These are phyloP conservation scores for Apiospora marii DNA, from an alignment of 2,329 filamentous ascomycete species.

Conservation along the genomic window DNA sequence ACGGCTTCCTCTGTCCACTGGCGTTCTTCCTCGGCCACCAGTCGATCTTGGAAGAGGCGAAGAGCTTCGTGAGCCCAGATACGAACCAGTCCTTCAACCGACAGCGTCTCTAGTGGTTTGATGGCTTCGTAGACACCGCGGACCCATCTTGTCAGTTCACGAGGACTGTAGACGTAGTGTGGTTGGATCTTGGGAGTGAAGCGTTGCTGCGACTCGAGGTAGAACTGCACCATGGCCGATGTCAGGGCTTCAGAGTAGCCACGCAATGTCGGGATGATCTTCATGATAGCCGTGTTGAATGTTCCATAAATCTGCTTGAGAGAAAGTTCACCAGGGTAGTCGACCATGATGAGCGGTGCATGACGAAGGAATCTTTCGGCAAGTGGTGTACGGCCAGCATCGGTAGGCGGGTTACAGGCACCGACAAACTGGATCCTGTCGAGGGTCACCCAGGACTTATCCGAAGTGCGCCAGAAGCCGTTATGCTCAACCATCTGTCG, in stretches of 20 bases:
- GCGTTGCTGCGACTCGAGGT: conserved; percentile 89
- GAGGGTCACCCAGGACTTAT: conserved; percentile 97
- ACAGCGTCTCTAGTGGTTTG: conserved; percentile 84
- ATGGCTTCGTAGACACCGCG: conserved; percentile 98
- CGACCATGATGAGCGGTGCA: conserved; percentile 98
- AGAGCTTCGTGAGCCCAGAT: conserved; percentile 99
- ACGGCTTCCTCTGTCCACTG: conserved; percentile 94
- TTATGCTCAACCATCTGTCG: conserved; percentile 98
- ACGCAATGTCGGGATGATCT: conserved; percentile 93
- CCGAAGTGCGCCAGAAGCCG: conserved; percentile 97
- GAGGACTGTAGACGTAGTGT: conserved; percentile 98
- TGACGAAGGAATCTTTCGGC: conserved; percentile 94
- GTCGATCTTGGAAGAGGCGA: conserved; percentile 94
- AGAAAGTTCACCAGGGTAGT: conserved; percentile 95
- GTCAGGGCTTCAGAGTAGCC: conserved; percentile 95
- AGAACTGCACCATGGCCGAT: conserved; percentile 97
- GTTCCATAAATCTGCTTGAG: conserved; percentile 98
- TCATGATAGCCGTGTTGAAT: conserved; percentile 95
- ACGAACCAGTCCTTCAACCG: conserved; percentile 88
- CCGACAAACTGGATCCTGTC: conserved; percentile 99
- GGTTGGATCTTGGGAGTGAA: conserved; percentile 98
- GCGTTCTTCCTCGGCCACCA: conserved; percentile 92
- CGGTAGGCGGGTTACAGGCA: conserved; percentile 97
- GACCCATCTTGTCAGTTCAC: conserved; percentile 97
- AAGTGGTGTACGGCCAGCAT: conserved; percentile 94